These are phyloP conservation scores for Prototheca stagnorum DNA, from an alignment of 163 green algal genomes.

Conservation along the genomic window DNA sequence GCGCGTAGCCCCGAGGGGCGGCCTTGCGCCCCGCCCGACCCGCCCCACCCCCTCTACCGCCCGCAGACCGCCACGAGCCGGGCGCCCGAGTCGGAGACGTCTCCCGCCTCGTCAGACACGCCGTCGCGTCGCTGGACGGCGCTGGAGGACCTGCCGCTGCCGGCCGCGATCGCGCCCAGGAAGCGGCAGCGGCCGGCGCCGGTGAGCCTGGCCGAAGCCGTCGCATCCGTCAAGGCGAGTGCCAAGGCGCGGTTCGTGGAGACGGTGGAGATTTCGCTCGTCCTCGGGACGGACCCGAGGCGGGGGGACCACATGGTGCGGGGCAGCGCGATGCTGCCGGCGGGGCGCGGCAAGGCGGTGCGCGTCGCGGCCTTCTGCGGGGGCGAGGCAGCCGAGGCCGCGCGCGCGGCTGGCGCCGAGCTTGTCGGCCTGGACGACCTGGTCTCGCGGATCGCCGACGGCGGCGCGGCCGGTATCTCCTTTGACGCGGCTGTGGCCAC, in stretches of 20 bases:
- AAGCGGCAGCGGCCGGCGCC: conserved; percentile 1
- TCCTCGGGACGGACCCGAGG: conserved; percentile 44
- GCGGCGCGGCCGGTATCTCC: conserved; percentile 27
- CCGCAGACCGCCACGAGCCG: not conserved
- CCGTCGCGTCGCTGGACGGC: not conserved
- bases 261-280: conserved; percentile 42
- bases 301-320: conserved; percentile 67
- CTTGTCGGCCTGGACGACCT: conserved; percentile 52
- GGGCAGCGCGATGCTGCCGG: conserved; percentile 50
- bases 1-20: too few relatives aligned
- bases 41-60: not conserved
- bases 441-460: conserved; percentile 35
- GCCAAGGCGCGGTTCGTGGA: conserved; percentile 32
- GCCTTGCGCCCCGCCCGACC: too few relatives aligned
- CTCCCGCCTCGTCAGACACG: not conserved
- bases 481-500: conserved; percentile 64
- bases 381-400: conserved; percentile 37
- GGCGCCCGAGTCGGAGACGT: not conserved
- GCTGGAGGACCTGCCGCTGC: conserved; percentile 14
- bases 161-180: conserved; percentile 1
- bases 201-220: not conserved
- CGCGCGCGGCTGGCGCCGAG: conserved; percentile 48
- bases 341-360: conserved; percentile 62
- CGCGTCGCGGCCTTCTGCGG: conserved; percentile 64
- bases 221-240: conserved; percentile 9